Percentiles rank a stretch among this genome's conserved stretches.
phyloP scores from a whole-genome alignment of 1,139 yeast genomes.

The Saccharomycopsis hybrid region DNA sequence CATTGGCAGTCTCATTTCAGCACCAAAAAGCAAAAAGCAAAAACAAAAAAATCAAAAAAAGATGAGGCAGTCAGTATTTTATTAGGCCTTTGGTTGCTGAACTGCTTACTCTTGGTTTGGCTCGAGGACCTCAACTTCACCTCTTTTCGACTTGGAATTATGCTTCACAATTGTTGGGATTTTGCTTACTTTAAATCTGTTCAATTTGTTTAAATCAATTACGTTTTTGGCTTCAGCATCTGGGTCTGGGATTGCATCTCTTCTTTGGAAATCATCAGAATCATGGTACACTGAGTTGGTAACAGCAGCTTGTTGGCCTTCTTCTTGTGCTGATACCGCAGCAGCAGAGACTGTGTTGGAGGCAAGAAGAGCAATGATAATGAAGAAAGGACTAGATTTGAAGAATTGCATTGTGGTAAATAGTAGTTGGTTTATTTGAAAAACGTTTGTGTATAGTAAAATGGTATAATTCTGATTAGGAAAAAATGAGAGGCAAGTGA shows the following conservation, averaged over 20 bases:
- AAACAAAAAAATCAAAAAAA: too few species aligned
- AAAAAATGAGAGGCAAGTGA: too few species aligned
- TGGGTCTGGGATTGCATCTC: neutral
- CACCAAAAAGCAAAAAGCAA: too few species aligned
- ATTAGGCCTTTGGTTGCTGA: too few species aligned
- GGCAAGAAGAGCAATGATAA: neutral
- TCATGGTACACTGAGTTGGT: neutral
- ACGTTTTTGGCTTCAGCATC: too few species aligned
- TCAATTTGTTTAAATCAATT: too few species aligned
- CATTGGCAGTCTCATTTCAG: too few species aligned
- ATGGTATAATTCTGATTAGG: too few species aligned
- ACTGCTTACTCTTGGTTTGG: neutral
- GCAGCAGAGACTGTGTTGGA: neutral
- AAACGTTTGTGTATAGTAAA: too few species aligned
- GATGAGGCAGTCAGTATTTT: too few species aligned
- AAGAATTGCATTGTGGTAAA: neutral
- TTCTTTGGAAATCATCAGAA: conserved; percentile 1
- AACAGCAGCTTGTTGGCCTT: neutral
- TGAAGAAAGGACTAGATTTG: neutral
- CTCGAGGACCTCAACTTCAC: neutral
- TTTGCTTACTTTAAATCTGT: neutral
- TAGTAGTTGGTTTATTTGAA: neutral
- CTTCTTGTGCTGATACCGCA: neutral
- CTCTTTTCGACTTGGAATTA: too few species aligned
- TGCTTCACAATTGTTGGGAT: neutral